Percentiles rank a stretch among this genome's conserved stretches.
Conservation (phyloP, 805 yeast species). For the Schwanniomyces yamadae region DNA sequence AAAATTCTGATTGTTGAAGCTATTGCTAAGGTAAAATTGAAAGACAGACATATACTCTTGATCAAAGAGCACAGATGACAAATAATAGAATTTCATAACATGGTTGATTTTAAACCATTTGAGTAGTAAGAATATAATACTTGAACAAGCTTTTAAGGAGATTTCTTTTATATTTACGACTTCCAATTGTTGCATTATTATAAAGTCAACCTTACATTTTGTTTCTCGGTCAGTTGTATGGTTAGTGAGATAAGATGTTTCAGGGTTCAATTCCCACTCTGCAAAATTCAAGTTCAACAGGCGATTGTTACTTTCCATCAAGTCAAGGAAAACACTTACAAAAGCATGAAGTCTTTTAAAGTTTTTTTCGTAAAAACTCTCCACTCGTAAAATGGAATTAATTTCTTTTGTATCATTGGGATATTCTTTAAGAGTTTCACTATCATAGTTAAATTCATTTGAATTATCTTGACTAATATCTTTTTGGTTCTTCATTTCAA, state of each 20-base stretch:
- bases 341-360: slow-evolving; percentile 62
- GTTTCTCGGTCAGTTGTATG: slow-evolving; percentile 11
- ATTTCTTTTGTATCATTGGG: slow-evolving; percentile 39
- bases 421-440: slow-evolving; percentile 20
- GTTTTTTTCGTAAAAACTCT: slow-evolving; percentile 52
- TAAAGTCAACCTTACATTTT: slow-evolving; percentile 18
- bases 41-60: slow-evolving; percentile 48
- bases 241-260: slow-evolving; percentile 17
- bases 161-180: slow-evolving; percentile 60
- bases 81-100: slow-evolving; percentile 72
- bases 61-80: slow-evolving; percentile 72
- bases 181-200: slow-evolving; percentile 48
- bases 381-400: slow-evolving; percentile 53
- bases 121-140: slow-evolving; percentile 51
- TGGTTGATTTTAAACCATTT: slow-evolving; percentile 83
- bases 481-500: slow-evolving; percentile 17
- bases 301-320: slow-evolving; percentile 52
- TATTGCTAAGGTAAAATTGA: slow-evolving; percentile 32
- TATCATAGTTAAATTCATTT: slow-evolving; percentile 28
- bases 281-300: slow-evolving; percentile 36
- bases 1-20: slow-evolving; percentile 36
- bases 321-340: slow-evolving; percentile 60
- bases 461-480: slow-evolving; percentile 6
- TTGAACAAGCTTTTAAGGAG: slow-evolving; percentile 57
- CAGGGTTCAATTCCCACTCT: slow-evolving; percentile 35